A percentile compares a stretch with the other conserved stretches of the same genome.
Evolutionary conservation across 2,329 filamentous ascomycete species (phyloP).

Genomic region (Colletotrichum echinochloae): DNA sequence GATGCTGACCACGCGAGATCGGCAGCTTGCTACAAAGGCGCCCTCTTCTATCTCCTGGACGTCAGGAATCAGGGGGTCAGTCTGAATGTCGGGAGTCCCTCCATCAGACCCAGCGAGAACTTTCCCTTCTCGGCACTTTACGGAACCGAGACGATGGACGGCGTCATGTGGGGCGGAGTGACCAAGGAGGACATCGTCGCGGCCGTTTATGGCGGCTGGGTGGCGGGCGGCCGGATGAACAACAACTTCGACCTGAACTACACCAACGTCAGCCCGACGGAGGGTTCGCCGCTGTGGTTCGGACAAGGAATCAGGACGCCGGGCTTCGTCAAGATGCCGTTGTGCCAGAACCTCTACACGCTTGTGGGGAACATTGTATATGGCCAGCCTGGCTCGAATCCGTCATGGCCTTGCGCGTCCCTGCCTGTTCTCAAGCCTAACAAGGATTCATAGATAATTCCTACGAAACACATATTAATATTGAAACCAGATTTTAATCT

Average conservation of each 20-base stretch:
- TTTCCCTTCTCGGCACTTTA: neutral
- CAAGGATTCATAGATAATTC: neutral
- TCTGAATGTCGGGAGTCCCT: conserved; percentile 7
- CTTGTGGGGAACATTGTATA: neutral
- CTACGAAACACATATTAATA: no score
- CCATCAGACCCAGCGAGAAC: conserved; percentile 8
- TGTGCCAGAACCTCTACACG: neutral
- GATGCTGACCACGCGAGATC: conserved; percentile 9
- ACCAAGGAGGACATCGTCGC: conserved; percentile 22
- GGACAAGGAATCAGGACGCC: neutral
- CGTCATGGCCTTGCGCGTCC: neutral
- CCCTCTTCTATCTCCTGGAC: conserved; percentile 19
- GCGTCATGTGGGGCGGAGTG: conserved; percentile 2
- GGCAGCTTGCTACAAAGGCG: conserved; percentile 15
- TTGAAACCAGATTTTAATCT: no score
- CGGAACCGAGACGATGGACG: conserved; percentile 11
- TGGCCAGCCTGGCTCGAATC: neutral
- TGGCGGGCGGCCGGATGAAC: conserved; percentile 6
- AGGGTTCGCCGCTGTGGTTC: neutral
- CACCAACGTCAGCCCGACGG: neutral
- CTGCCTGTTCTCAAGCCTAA: neutral
- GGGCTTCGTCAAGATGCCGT: neutral
- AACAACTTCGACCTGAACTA: conserved; percentile 13
- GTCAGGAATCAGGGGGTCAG: conserved; percentile 9
- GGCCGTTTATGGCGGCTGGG: conserved; percentile 13